Evolutionary conservation across 2,329 filamentous ascomycete genomes (phyloP), one percentile per base, ranked within the genome.

Genomic region (Chaetomium olivaceum): DNA sequence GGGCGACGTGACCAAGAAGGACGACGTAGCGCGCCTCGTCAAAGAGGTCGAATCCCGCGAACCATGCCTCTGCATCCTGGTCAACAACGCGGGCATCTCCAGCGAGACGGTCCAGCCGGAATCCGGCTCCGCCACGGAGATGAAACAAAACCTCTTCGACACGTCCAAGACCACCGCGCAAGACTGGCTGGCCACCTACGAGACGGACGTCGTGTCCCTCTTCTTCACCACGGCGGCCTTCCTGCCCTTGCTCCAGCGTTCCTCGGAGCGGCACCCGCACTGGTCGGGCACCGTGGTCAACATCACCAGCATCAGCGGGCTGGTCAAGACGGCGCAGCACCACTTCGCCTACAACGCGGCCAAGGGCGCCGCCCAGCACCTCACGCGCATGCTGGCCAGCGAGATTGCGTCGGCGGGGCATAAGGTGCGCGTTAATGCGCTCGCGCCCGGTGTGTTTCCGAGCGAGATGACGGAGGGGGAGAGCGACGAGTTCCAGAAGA

Each of bases 141-240:
- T 89, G 65, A 85, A 83, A 67, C 73, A 85, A 63, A 87, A 88
- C 75, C 80, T 91, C 31, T 95, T 93, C 79, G 85, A 93, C 59
- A 81, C 84, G 51, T 82, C 89, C 63, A 72, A 76, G 1, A 74
- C 78, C 2, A 85, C 79, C 0, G 82, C 91, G 64, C 86, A 91
- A 39, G 86, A 89, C 71, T 95, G 91, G 92, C 83, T 83, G n/a
- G 77, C 84, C 50, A 86, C 87, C 0, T 93, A 90, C 80, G 85
- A 86, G 65, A 91, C 90, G 23, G 93, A 96, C 69, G 91, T 93
- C 12, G 86, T 91, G 36, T 85, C 84, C 66, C 81, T 87, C 63
- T 90, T 87, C 79, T 90, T 89, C 69, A 81, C 85, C 58, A 88
- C 87, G 0, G 82, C 88, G 58, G 83, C 86, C 0, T 82, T 90